Percentiles rank a stretch among this genome's conserved stretches.
These are phyloP conservation scores for Sungouiella thailandica DNA, from an alignment of 805 yeast species.

Conservation along the genomic window DNA sequence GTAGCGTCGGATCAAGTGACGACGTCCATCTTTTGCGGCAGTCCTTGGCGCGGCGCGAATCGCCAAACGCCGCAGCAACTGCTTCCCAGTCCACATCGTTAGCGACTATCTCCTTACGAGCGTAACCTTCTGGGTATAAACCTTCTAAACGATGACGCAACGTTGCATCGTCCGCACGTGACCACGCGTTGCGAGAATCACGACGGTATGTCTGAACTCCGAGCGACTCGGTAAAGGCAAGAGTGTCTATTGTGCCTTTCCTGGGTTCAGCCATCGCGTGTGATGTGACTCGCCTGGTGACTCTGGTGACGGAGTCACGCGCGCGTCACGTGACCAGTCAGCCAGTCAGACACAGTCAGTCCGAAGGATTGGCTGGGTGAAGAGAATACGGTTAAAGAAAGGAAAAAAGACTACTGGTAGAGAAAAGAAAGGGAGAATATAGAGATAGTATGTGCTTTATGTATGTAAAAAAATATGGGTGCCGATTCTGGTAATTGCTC, in stretches of 20 bases:
- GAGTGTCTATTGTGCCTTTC: conserved; percentile 48
- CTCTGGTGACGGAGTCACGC: no score
- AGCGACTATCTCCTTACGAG: conserved; percentile 20
- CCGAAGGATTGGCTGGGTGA: no score
- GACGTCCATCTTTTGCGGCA: conserved; percentile 85
- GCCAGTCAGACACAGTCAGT: no score
- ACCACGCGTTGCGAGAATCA: conserved; percentile 66
- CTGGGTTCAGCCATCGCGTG: no score
- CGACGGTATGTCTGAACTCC: conserved; percentile 73
- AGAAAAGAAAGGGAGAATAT: no score
- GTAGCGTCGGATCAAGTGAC: conserved; percentile 75
- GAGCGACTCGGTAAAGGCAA: conserved; percentile 61
- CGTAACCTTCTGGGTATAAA: conserved; percentile 21
- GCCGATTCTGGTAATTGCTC: no score
- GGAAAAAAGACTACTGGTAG: no score
- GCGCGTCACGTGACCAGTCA: no score
- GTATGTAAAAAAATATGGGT: no score
- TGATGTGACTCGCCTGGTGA: no score
- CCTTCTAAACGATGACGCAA: conserved; percentile 41
- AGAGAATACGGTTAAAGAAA: no score
- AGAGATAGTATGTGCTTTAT: no score
- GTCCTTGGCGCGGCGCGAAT: conserved; percentile 64
- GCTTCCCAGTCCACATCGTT: conserved; percentile 59
- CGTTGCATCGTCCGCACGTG: conserved; percentile 62
- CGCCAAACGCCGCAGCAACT: conserved; percentile 42